Percentiles rank a stretch among this genome's conserved stretches.
Evolutionary conservation across 768 basidiomycete species (phyloP).

Genomic region (Lentinula edodes): DNA sequence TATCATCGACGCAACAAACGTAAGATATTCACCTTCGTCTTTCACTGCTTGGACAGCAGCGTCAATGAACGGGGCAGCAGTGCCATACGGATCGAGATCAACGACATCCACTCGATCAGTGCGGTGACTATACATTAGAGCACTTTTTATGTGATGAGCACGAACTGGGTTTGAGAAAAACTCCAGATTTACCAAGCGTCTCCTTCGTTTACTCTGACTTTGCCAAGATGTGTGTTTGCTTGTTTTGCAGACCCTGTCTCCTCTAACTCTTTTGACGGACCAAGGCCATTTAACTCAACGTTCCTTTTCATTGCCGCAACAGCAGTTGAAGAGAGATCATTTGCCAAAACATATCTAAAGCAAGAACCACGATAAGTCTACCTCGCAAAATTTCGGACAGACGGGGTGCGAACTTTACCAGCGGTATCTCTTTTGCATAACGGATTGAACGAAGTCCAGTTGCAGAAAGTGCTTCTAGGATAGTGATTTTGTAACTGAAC

Average conservation of each 20-base stretch:
- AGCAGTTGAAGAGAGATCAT: slow-evolving; percentile 83
- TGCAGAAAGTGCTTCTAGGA: slow-evolving; percentile 92
- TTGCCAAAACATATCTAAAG: slow-evolving; percentile 84
- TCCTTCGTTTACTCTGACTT: slow-evolving; percentile 82
- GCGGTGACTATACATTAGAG: slow-evolving; percentile 88
- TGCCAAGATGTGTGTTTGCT: slow-evolving; percentile 25
- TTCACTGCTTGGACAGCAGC: slow-evolving; percentile 84
- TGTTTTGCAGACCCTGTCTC: slow-evolving; percentile 13
- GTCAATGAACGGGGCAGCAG: slow-evolving; percentile 95
- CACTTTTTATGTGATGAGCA: slow-evolving; percentile 24
- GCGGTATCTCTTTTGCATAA: slow-evolving; percentile 95
- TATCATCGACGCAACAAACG: background rate
- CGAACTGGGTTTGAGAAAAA: background rate
- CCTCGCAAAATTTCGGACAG: background rate
- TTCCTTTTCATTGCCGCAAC: slow-evolving; percentile 84
- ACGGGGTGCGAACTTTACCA: slow-evolving; percentile 59
- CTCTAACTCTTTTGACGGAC: slow-evolving; percentile 17
- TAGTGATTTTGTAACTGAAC: slow-evolving; percentile 57
- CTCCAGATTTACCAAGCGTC: slow-evolving; percentile 75
- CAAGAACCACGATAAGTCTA: slow-evolving; percentile 8
- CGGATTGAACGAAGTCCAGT: slow-evolving; percentile 94
- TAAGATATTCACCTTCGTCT: slow-evolving; percentile 62
- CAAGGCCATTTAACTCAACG: slow-evolving; percentile 74
- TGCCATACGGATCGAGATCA: slow-evolving; percentile 98
- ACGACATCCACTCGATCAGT: slow-evolving; percentile 84